phyloP scores from a whole-genome alignment of 1,284 basidiomycete genomes.

The Ustilago cynodontis region DNA sequence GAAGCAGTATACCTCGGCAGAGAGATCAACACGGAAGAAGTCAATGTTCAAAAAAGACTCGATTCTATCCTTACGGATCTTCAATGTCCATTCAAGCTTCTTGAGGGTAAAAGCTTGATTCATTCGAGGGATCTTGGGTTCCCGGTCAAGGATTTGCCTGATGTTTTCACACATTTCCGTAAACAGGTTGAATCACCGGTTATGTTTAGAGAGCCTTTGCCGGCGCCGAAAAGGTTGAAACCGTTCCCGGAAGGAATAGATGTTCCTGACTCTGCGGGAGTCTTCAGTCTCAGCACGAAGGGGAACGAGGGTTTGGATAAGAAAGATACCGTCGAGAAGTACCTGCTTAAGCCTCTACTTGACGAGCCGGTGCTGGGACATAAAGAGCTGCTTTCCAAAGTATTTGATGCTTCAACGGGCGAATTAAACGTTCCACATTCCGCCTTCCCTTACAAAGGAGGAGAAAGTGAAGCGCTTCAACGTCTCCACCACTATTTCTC shows the following conservation, averaged over 20 bases:
- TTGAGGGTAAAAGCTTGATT: conserved; percentile 47
- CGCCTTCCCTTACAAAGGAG: conserved; percentile 60
- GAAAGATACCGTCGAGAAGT: conserved; percentile 35
- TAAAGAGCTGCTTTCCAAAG: conserved; percentile 30
- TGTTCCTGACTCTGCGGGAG: conserved; percentile 30
- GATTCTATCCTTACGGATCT: conserved; percentile 1
- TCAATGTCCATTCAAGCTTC: conserved; percentile 26
- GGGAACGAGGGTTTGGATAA: conserved; percentile 6
- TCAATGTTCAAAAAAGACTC: conserved; percentile 51
- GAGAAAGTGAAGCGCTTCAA: conserved; percentile 57
- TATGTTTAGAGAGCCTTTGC: conserved; percentile 49
- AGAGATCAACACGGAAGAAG: conserved; percentile 69
- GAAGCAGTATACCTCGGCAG: conserved; percentile 72
- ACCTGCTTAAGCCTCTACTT: conserved; percentile 49
- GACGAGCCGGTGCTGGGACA: conserved; percentile 45
- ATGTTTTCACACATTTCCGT: conserved; percentile 64
- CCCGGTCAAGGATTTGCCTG: conserved; percentile 55
- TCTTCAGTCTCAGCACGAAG: conserved; percentile 30
- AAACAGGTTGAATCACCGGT: conserved; percentile 59
- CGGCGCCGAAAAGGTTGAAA: conserved; percentile 48
- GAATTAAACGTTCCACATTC: conserved; percentile 29
- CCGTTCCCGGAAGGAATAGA: conserved; percentile 49
- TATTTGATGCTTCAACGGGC: background rate
- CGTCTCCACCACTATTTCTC: conserved; percentile 57
- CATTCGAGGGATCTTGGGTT: conserved; percentile 49